phyloP scores from a whole-genome alignment of 176 grass and related monocot genomes.

The Aegilops speltoides region DNA sequence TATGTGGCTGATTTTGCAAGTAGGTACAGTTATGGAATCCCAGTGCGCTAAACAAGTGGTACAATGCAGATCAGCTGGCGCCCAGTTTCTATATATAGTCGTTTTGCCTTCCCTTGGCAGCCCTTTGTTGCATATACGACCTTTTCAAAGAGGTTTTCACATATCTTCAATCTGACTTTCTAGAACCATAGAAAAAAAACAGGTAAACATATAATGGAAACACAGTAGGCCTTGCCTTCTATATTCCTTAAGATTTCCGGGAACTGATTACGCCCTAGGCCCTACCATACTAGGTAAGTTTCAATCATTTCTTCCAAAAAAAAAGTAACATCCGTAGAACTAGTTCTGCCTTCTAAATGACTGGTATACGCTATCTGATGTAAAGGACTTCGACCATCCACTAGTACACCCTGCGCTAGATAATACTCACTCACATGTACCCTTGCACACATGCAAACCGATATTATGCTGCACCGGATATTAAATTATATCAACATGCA shows the following conservation, averaged over 20 bases:
- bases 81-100: neutral
- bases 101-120: neutral
- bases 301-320: neutral
- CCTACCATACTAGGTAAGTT: slow-evolving; percentile 1
- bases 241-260: neutral
- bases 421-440: neutral
- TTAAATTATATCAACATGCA: neutral
- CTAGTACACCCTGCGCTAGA: neutral
- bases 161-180: slow-evolving; percentile 6
- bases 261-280: neutral
- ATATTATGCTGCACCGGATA: neutral
- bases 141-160: neutral
- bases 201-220: slow-evolving; percentile 3
- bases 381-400: neutral
- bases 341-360: neutral
- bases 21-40: neutral
- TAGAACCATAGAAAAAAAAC: neutral
- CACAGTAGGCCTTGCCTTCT: neutral
- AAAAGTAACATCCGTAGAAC: neutral
- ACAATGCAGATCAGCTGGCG: neutral
- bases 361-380: neutral
- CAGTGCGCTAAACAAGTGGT: neutral
- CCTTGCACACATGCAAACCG: neutral
- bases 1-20: neutral
- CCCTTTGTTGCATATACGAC: neutral